phyloP scores from a whole-genome alignment of 306 rosid genomes.

The Herpetospermum pedunculosum region DNA sequence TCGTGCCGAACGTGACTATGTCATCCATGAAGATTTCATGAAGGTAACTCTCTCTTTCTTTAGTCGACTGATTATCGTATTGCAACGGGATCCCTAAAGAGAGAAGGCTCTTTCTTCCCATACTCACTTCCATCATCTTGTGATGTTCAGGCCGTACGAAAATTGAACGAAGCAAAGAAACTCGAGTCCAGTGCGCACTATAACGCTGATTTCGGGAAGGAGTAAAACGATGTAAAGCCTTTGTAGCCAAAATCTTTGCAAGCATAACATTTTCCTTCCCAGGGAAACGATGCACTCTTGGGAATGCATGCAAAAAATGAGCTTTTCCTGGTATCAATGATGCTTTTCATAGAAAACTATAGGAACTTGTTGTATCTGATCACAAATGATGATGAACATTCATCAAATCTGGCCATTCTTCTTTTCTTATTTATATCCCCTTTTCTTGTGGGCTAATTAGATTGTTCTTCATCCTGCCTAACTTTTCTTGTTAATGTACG shows the following conservation, averaged over 20 bases:
- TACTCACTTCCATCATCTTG: background rate
- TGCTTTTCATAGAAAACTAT: background rate
- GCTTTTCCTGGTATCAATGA: background rate
- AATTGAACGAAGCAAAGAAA: slow-evolving; percentile 62
- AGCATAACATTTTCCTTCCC: background rate
- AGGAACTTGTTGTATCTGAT: slow-evolving; percentile 6
- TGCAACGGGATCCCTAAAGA: background rate
- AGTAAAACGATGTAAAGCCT: slow-evolving; percentile 9
- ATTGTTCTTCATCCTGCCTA: background rate
- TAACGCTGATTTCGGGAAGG: slow-evolving; percentile 77
- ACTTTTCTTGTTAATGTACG: background rate
- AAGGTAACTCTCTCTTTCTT: slow-evolving; percentile 29
- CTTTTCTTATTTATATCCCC: background rate
- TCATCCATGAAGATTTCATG: slow-evolving; percentile 96
- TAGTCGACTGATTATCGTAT: background rate
- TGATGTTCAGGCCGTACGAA: slow-evolving; percentile 55
- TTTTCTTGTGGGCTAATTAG: background rate
- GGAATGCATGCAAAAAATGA: background rate
- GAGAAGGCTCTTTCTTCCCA: background rate
- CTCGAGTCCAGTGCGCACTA: slow-evolving; percentile 82
- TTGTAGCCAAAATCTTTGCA: background rate
- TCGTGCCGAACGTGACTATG: slow-evolving; percentile 94
- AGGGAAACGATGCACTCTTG: background rate
- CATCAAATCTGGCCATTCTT: background rate
- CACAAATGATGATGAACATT: background rate